These are phyloP conservation scores for Ceratocystis variospora DNA, from an alignment of 2,329 filamentous ascomycete species.

Conservation along the genomic window DNA sequence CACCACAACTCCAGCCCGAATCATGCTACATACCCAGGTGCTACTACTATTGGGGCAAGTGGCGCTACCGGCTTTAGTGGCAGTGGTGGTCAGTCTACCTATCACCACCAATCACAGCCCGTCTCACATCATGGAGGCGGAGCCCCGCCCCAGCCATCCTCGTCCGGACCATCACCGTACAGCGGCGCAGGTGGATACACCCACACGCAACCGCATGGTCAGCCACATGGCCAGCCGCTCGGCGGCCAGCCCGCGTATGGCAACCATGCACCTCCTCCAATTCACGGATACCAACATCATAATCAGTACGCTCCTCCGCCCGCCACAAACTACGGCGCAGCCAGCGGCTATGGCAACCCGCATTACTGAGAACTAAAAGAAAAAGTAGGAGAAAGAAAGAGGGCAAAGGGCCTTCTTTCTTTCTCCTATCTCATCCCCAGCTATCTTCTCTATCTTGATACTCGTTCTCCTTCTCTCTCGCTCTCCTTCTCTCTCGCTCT, in stretches of 20 bases:
- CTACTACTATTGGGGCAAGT: slow-evolving; percentile 22
- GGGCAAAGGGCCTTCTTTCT: too few species aligned
- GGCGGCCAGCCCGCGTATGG: slow-evolving; percentile 20
- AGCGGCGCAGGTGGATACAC: slow-evolving; percentile 10
- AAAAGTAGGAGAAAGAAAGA: too few species aligned
- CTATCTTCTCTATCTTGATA: background rate
- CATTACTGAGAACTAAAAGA: slow-evolving; percentile 7
- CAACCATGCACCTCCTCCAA: slow-evolving; percentile 18
- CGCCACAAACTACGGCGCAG: slow-evolving; percentile 14
- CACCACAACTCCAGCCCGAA: slow-evolving; percentile 21
- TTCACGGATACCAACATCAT: slow-evolving; percentile 21
- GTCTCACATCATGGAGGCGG: slow-evolving; percentile 2
- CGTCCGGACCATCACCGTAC: slow-evolving; percentile 9
- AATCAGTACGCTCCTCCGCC: slow-evolving; percentile 21
- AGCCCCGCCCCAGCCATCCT: slow-evolving; percentile 16
- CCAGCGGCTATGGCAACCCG: slow-evolving; percentile 14
- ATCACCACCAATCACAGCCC: slow-evolving; percentile 21
- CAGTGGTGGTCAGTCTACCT: slow-evolving; percentile 23
- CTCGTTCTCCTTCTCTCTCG: background rate
- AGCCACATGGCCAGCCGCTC: slow-evolving; percentile 20
- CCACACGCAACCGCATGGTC: background rate
- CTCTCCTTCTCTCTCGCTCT: background rate
- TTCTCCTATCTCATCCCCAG: too few species aligned
- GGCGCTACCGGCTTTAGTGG: slow-evolving; percentile 24
- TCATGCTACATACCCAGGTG: slow-evolving; percentile 17